Percentiles rank a stretch among this genome's conserved stretches.
These are phyloP conservation scores for Gossypium trilobum DNA, from an alignment of 441 rosid genomes.

Conservation along the genomic window DNA sequence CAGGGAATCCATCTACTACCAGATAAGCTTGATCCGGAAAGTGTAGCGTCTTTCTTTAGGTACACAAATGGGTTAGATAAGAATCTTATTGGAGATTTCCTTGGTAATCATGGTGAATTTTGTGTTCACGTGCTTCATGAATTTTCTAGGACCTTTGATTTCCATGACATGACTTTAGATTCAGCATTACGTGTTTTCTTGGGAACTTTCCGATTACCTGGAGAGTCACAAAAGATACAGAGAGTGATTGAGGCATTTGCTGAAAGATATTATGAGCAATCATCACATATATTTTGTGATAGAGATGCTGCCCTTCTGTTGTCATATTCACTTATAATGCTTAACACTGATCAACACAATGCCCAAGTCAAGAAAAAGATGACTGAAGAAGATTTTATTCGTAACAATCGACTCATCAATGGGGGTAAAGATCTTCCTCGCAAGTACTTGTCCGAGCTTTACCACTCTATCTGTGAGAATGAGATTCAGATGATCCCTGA, in stretches of 20 bases:
- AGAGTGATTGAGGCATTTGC: conserved; percentile 96
- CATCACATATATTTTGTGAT: conserved; percentile 62
- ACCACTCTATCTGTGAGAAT: conserved; percentile 74
- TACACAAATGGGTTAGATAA: conserved; percentile 88
- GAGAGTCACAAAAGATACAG: conserved; percentile 94
- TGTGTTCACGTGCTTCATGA: conserved; percentile 86
- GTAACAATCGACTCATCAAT: conserved; percentile 76
- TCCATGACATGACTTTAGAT: conserved; percentile 76
- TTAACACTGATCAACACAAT: conserved; percentile 91
- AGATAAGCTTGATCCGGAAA: conserved; percentile 70
- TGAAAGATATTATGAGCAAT: conserved; percentile 93
- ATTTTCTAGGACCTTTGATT: conserved; percentile 88
- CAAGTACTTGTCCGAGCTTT: conserved; percentile 72
- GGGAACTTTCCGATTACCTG: conserved; percentile 89
- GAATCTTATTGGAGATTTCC: conserved; percentile 78
- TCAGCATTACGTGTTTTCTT: conserved; percentile 78
- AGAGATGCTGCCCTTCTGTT: conserved; percentile 83
- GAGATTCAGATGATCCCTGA: conserved; percentile 78
- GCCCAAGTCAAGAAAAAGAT: conserved; percentile 87
- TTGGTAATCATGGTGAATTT: conserved; percentile 89
- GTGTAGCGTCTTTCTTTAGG: conserved; percentile 80
- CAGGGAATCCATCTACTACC: conserved; percentile 76
- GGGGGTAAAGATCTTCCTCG: conserved; percentile 88
- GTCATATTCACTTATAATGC: conserved; percentile 84
- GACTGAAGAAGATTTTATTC: conserved; percentile 90